Evolutionary conservation across 768 basidiomycete genomes (phyloP).

Genomic region (Erythrobasidium yunnanense): DNA sequence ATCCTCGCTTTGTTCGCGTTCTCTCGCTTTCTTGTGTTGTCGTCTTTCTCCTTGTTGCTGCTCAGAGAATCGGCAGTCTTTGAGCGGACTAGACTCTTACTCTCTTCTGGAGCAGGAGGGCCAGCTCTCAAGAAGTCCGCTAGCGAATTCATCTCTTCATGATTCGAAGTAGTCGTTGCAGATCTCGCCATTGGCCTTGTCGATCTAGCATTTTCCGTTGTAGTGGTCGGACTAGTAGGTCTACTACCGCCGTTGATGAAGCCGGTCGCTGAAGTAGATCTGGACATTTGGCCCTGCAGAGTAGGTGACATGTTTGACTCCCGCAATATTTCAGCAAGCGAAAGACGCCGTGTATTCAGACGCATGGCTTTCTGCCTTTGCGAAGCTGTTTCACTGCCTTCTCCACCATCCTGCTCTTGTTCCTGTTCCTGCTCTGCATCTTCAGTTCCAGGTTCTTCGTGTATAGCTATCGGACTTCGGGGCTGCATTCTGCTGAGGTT

Average conservation of each 20-base stretch:
- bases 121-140: slow-evolving; percentile 23
- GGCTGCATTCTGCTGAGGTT: too few species aligned
- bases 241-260: too few species aligned
- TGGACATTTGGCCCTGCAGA: too few species aligned
- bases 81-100: not conserved
- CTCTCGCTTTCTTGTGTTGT: not conserved
- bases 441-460: too few species aligned
- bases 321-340: slow-evolving; percentile 2
- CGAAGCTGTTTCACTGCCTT: too few species aligned
- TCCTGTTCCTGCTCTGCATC: too few species aligned
- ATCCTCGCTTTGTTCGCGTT: not conserved
- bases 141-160: not conserved
- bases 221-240: not conserved
- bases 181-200: not conserved
- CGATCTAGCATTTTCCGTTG: not conserved
- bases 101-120: not conserved
- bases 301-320: not conserved
- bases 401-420: too few species aligned
- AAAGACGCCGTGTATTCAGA: not conserved
- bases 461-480: too few species aligned
- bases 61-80: too few species aligned
- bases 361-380: slow-evolving; percentile 1
- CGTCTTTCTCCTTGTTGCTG: too few species aligned
- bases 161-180: not conserved
- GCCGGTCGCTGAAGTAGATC: too few species aligned